phyloP scores from a whole-genome alignment of 495 filamentous ascomycete species.

The Hypoxylon intermedium region DNA sequence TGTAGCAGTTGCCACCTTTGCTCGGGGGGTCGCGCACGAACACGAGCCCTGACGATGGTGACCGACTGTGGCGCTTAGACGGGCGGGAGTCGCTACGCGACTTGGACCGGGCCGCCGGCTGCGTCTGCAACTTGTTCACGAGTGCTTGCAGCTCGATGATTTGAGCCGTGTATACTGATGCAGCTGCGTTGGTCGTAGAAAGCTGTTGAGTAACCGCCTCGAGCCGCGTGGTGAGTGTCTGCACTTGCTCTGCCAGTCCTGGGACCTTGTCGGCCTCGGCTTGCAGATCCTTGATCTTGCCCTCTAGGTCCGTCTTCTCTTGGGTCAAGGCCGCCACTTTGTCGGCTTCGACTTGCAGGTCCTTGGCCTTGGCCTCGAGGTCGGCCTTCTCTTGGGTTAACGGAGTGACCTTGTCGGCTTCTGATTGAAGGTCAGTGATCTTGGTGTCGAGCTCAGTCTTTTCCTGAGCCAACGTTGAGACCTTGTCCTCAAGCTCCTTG shows the following conservation, averaged over 20 bases:
- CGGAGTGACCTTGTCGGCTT: constrained; percentile 32
- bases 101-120: constrained; percentile 19
- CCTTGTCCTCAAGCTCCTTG: constrained; percentile 44
- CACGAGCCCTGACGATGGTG: constrained; percentile 30
- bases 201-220: constrained; percentile 15
- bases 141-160: constrained; percentile 6
- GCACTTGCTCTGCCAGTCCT: constrained; percentile 28
- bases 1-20: constrained; percentile 26
- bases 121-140: constrained; percentile 12
- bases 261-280: constrained; percentile 37
- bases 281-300: constrained; percentile 30
- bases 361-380: constrained; percentile 41
- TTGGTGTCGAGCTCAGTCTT: constrained; percentile 42
- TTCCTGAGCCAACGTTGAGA: constrained; percentile 40
- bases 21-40: constrained; percentile 39
- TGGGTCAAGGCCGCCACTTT: constrained; percentile 41
- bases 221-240: constrained; percentile 22
- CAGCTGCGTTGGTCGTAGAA: not conserved
- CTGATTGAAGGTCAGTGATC: constrained; percentile 20
- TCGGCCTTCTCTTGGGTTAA: constrained; percentile 40
- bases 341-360: constrained; percentile 47
- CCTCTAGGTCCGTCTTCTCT: constrained; percentile 44
- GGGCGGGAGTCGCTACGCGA: constrained; percentile 40
- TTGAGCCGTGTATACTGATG: not conserved
- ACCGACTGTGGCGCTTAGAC: constrained; percentile 36